Evolutionary conservation across 768 basidiomycete species (phyloP), one percentile per base, ranked within the genome.

Genomic region (Mycena belliarum): DNA sequence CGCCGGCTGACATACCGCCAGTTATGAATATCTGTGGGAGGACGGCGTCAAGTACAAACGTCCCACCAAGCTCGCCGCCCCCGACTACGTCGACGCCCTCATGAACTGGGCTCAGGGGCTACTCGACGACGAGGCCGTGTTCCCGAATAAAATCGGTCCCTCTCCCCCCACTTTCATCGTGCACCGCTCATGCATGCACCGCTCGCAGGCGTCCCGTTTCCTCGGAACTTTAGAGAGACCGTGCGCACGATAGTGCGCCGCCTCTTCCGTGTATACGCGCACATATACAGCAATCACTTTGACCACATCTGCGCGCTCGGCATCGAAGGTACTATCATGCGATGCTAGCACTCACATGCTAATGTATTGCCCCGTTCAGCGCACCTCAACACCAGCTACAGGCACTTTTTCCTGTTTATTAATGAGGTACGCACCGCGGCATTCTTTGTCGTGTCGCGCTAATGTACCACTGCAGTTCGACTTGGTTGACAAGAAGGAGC

Each of bases 281-380:
- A 99, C 71, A 87, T 98, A 68, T 99, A 99, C 78, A 96, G 95
- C 79, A 96, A 94, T 65, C 97, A 99, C 73, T 98, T 99, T 72
- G 97, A 98, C 67, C 96, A 98, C 66, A 93, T 98, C 57, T 98
- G 96, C 71, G 97, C 97, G 15, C 76, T 99, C 44, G 95, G 95
- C 6, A 98, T 99, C 50, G 97, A 99, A 83, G 96, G 96, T 96
- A 59, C 68, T 32, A 49, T 7, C 15, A 35, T 38, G 18, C 21
- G 29, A 38, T 35, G 16, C 37, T 38, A 2, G 7, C 4, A 38
- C 23, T n/a, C 21, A 25, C 44, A 33, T 20, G 46, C 44, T 29
- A 32, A 41, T 37, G 8, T 29, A 32, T 38, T 40, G 8, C 38
- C 45, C 42, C 40, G 47, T 48, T 50, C 32, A 98, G 97, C 97